phyloP scores from a whole-genome alignment of 2,329 filamentous ascomycete species.

The Colletotrichum sp. region DNA sequence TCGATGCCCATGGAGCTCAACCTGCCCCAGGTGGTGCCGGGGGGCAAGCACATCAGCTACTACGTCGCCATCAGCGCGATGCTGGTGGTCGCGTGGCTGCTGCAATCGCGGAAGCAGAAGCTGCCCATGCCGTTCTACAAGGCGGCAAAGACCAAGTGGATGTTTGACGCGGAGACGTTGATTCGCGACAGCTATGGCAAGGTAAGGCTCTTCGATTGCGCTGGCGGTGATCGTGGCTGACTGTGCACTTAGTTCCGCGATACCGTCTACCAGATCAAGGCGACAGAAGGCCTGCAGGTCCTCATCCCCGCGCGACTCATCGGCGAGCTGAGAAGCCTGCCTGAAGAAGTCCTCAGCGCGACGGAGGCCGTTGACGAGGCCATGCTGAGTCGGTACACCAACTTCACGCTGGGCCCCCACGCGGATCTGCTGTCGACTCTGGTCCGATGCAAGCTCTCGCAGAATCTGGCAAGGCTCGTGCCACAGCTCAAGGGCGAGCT shows the following conservation, averaged over 20 bases:
- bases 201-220: conserved; percentile 30
- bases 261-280: conserved; percentile 54
- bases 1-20: conserved; percentile 25
- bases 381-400: conserved; percentile 55
- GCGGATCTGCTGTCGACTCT: conserved; percentile 48
- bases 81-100: conserved; percentile 42
- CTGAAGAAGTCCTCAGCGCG: conserved; percentile 53
- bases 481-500: conserved; percentile 52
- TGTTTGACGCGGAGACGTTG: conserved; percentile 52
- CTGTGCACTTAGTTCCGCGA: conserved; percentile 45
- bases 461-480: conserved; percentile 50
- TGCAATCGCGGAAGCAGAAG: conserved; percentile 36
- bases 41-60: conserved; percentile 39
- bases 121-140: conserved; percentile 50
- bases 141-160: conserved; percentile 54
- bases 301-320: conserved; percentile 50
- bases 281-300: conserved; percentile 54
- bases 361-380: conserved; percentile 55
- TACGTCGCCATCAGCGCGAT: conserved; percentile 43
- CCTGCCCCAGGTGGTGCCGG: conserved; percentile 29
- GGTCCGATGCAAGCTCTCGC: conserved; percentile 51
- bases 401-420: conserved; percentile 52
- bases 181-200: conserved; percentile 55
- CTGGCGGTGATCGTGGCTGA: not conserved
- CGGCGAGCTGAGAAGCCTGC: conserved; percentile 51